Evolutionary conservation across 192 early-diverging fungal genomes (phyloP).

Genomic region (Allomyces arbusculus): DNA sequence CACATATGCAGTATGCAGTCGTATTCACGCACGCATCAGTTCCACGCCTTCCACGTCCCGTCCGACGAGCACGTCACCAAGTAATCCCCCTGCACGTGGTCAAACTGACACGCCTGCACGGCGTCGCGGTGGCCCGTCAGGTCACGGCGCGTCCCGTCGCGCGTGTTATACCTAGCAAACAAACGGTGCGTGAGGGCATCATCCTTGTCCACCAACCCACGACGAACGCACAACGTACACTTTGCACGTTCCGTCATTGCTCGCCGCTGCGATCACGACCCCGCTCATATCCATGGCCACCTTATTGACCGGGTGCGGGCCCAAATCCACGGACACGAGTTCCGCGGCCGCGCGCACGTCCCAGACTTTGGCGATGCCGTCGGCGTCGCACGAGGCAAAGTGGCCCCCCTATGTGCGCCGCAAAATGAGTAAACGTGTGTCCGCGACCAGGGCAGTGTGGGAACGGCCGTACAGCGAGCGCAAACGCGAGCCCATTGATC

Average conservation of each 20-base stretch:
- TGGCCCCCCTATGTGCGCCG: slow-evolving; percentile 13
- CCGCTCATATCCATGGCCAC: slow-evolving; percentile 25
- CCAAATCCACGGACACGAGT: slow-evolving; percentile 10
- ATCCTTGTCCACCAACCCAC: neutral
- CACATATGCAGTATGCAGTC: too few relatives aligned
- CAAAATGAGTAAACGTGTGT: too few relatives aligned
- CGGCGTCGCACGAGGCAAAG: slow-evolving; percentile 25
- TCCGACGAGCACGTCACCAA: neutral
- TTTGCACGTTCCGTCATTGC: slow-evolving; percentile 21
- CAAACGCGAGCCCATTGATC: slow-evolving; percentile 21
- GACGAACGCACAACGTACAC: slow-evolving; percentile 5
- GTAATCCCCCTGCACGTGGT: neutral
- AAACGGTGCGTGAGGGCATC: too few relatives aligned
- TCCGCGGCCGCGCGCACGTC: slow-evolving; percentile 25
- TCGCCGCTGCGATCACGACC: slow-evolving; percentile 16
- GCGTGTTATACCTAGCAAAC: neutral
- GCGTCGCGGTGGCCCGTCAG: slow-evolving; percentile 2
- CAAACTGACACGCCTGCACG: neutral
- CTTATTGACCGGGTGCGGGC: slow-evolving; percentile 23
- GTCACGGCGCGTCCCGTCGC: neutral
- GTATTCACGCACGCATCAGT: neutral
- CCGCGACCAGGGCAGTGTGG: too few relatives aligned
- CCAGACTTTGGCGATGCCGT: slow-evolving; percentile 30
- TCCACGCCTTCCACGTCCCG: neutral
- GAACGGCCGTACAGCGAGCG: slow-evolving; percentile 10